Evolutionary conservation across 768 basidiomycete genomes (phyloP), one percentile per base, ranked within the genome.

Genomic region (Suillus discolor): DNA sequence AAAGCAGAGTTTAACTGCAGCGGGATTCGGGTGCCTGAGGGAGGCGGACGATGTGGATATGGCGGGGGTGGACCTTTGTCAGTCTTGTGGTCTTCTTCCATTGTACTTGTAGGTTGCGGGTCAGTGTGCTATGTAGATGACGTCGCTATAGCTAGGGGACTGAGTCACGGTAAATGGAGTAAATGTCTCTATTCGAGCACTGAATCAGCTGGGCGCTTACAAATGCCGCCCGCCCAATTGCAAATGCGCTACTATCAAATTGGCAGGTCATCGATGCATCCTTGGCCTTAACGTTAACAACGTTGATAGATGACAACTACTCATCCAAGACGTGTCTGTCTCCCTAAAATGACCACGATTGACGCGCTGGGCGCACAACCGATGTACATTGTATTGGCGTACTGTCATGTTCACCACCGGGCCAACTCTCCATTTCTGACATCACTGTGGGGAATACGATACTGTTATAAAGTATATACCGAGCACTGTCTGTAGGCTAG

Each of bases 1-100:
- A 84, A 78, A 5, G 61, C 69, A 3, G 80, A 69, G 9, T 79
- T 68, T 2, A 80, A 80, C 59, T 75, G 77, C 54, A 91, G 78
- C 0, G 89, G 82, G 62, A 91, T 73, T 68, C 91, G 89, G 71
- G 82, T 87, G 15, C 92, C 92, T 1, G 91, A 90, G 3, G 88
- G 84, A 0, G 89, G 87, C 0, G 82, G 77, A 36, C 54, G 54
- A 31, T 11, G 53, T 31, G 31, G 18, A 42, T 60, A 60, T 41
- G 59, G 59, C 25, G 59, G 59, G 25, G 41, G 59, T 20, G 39
- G 41, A 31, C 18, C 28, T 31, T 41, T 60, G 18, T 60, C 25
- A 13, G 25, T 60, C 41, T 60, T 42, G 59, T 31, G 20, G 3
- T 60, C 59, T 20, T 60, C 18, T 60, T 42, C 12, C 59, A 60